Conservation (phyloP, 306 rosid genomes). For the Abrus pulchellus region DNA sequence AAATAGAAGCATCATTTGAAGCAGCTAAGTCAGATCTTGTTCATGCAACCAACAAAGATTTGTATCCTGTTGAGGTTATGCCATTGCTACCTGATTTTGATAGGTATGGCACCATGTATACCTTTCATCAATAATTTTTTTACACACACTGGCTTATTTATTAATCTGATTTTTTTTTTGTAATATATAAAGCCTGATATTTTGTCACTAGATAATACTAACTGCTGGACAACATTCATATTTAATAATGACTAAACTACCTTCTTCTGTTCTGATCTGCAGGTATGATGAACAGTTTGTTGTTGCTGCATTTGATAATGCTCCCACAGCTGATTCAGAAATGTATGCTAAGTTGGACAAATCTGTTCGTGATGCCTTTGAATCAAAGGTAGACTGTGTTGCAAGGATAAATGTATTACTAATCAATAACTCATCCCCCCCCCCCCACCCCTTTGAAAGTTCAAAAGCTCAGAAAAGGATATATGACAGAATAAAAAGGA, state of each 20-base stretch:
- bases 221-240: constrained; percentile 37
- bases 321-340: constrained; percentile 96
- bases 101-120: constrained; percentile 62
- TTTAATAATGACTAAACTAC: constrained; percentile 28
- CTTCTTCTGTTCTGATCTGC: constrained; percentile 45
- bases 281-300: constrained; percentile 85
- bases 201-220: constrained; percentile 23
- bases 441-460: too few relatives aligned
- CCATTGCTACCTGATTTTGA: constrained; percentile 92
- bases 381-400: constrained; percentile 77
- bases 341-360: constrained; percentile 72
- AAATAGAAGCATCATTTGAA: constrained; percentile 96
- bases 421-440: not conserved
- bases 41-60: constrained; percentile 87
- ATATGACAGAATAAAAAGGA: not conserved
- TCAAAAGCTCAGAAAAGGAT: not conserved
- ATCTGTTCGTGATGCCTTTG: constrained; percentile 76
- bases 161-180: not conserved
- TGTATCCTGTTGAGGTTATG: constrained; percentile 92
- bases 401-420: constrained; percentile 29
- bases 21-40: constrained; percentile 92
- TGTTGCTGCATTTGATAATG: constrained; percentile 84
- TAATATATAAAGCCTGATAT: constrained; percentile 22
- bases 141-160: constrained; percentile 11
- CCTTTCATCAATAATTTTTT: constrained; percentile 24